Conservation (phyloP, 495 filamentous ascomycete species). For the Neurospora sp. region DNA sequence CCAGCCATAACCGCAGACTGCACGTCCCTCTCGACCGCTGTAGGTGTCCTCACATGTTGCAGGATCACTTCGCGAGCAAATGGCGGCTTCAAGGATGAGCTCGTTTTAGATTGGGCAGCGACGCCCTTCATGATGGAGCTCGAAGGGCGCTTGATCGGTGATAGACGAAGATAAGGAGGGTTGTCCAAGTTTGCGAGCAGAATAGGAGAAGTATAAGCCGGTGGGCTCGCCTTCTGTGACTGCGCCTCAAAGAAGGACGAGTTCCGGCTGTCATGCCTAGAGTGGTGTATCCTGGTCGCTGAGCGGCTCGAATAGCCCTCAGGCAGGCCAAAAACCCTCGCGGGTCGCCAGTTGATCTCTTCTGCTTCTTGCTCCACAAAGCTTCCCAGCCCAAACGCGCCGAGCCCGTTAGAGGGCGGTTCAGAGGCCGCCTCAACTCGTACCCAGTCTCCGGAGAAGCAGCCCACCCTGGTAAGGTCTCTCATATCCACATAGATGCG, state of each 20-base stretch:
- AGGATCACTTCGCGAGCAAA: conserved; percentile 84
- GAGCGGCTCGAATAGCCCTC: conserved; percentile 51
- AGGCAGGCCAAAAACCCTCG: conserved; percentile 77
- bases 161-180: conserved; percentile 62
- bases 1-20: conserved; percentile 76
- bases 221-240: conserved; percentile 41
- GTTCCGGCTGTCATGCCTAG: conserved; percentile 38
- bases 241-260: conserved; percentile 48
- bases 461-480: conserved; percentile 76
- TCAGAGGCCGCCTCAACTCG: conserved; percentile 64
- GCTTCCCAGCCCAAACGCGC: conserved; percentile 43
- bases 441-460: conserved; percentile 98
- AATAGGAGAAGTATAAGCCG: conserved; percentile 73
- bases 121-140: conserved; percentile 23
- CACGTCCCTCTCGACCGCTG: conserved; percentile 72
- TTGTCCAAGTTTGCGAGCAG: conserved; percentile 74
- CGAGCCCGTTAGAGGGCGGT: conserved; percentile 48
- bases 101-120: conserved; percentile 34
- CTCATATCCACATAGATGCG: conserved; percentile 81
- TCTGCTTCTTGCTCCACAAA: conserved; percentile 36
- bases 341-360: conserved; percentile 55
- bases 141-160: conserved; percentile 45
- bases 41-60: conserved; percentile 79
- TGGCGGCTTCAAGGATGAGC: conserved; percentile 52
- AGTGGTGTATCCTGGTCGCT: conserved; percentile 40